Evolutionary conservation across 495 filamentous ascomycete genomes (phyloP).

Genomic region (Penicillium cataractarum): DNA sequence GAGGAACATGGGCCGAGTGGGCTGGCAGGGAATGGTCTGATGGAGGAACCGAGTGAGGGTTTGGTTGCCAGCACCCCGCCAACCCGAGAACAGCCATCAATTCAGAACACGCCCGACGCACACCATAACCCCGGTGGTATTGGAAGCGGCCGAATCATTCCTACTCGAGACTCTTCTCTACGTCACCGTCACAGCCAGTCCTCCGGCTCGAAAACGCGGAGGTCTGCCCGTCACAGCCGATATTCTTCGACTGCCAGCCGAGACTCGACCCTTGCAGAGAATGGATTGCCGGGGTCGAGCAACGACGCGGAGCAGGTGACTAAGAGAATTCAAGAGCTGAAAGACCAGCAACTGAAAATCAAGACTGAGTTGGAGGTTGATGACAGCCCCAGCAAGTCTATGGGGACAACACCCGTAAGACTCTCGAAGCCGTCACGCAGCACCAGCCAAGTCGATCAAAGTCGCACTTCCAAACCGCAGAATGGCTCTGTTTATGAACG

Average conservation of each 20-base stretch:
- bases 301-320: constrained; percentile 51
- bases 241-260: constrained; percentile 46
- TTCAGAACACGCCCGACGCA: constrained; percentile 34
- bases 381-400: constrained; percentile 38
- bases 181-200: constrained; percentile 53
- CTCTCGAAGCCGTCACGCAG: constrained; percentile 30
- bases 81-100: constrained; percentile 30
- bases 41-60: constrained; percentile 27
- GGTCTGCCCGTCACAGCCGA: constrained; percentile 43
- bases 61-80: constrained; percentile 30
- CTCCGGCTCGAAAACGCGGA: constrained; percentile 39
- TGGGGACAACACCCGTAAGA: constrained; percentile 32
- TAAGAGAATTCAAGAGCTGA: constrained; percentile 54
- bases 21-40: constrained; percentile 23
- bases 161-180: constrained; percentile 68
- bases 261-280: constrained; percentile 35
- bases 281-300: constrained; percentile 35
- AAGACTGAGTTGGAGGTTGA: constrained; percentile 43
- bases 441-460: constrained; percentile 30
- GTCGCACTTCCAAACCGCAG: constrained; percentile 15
- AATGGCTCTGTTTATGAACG: constrained; percentile 24
- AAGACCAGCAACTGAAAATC: constrained; percentile 54
- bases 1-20: constrained; percentile 38
- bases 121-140: constrained; percentile 45
- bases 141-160: constrained; percentile 59